phyloP scores from a whole-genome alignment of 192 early-diverging fungal genomes.

The Coemansia sp. region DNA sequence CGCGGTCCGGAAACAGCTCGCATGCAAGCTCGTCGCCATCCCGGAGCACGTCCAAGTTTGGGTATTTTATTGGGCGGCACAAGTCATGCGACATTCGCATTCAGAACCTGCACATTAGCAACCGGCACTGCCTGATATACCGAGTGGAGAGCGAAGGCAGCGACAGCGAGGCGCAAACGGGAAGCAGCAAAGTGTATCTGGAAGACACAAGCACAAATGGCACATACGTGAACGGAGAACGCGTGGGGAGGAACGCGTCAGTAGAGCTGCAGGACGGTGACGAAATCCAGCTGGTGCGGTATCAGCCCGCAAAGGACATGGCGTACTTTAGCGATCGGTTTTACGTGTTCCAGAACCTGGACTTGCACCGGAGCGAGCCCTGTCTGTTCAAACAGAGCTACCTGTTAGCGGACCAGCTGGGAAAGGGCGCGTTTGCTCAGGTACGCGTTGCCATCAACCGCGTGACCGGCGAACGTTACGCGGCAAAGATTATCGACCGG shows the following conservation, averaged over 20 bases:
- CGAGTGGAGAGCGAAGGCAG: conserved; percentile 31
- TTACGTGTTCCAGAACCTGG: conserved; percentile 47
- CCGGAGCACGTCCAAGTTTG: conserved; percentile 26
- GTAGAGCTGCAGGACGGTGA: conserved; percentile 62
- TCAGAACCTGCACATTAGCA: conserved; percentile 54
- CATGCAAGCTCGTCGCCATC: conserved; percentile 12
- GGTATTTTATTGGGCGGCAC: conserved; percentile 55
- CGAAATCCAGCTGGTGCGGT: conserved; percentile 60
- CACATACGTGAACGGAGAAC: conserved; percentile 64
- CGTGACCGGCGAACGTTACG: conserved; percentile 62
- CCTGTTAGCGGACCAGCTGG: conserved; percentile 34
- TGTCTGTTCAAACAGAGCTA: conserved; percentile 54
- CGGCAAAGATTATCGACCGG: conserved; percentile 79
- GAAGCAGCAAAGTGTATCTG: conserved; percentile 31
- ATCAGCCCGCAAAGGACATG: conserved; percentile 49
- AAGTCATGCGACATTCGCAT: conserved; percentile 53
- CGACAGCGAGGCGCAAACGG: conserved; percentile 1
- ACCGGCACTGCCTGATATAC: conserved; percentile 57
- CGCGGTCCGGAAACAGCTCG: neutral
- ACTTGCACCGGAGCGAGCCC: conserved; percentile 36
- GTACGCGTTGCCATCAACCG: conserved; percentile 66
- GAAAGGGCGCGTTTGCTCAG: conserved; percentile 64
- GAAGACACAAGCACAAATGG: conserved; percentile 68
- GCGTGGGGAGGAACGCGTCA: conserved; percentile 54
- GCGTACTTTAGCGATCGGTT: conserved; percentile 48